Evolutionary conservation across 169 alveolate genomes (phyloP).

Genomic region (Cryptosporidium parvum): DNA sequence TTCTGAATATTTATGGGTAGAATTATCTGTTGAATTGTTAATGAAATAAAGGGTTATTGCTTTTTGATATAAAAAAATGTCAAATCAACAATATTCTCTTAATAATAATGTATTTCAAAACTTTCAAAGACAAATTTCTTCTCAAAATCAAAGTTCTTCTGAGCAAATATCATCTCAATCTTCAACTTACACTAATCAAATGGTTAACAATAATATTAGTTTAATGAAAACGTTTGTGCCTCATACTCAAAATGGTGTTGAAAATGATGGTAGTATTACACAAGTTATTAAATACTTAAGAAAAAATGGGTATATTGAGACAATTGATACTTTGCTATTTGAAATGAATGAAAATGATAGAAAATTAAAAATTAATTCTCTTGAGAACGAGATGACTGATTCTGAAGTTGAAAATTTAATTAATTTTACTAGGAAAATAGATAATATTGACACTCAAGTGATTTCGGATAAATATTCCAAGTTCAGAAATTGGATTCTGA

Average conservation of each 20-base stretch:
- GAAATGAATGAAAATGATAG: conserved; percentile 16
- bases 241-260: conserved; percentile 39
- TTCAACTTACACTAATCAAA: conserved; percentile 14
- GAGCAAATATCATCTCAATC: conserved; percentile 29
- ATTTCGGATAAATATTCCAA: conserved; percentile 27
- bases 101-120: conserved; percentile 5
- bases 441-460: neutral
- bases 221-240: conserved; percentile 25
- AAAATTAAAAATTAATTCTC: neutral
- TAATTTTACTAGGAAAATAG: neutral
- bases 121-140: conserved; percentile 35
- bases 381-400: conserved; percentile 6
- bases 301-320: conserved; percentile 42
- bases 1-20: neutral
- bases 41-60: neutral
- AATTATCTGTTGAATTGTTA: neutral
- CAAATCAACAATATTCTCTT: conserved; percentile 24
- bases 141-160: conserved; percentile 16
- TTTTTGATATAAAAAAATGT: neutral
- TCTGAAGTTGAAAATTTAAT: conserved; percentile 11
- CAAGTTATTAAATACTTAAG: conserved; percentile 36
- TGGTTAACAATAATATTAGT: neutral
- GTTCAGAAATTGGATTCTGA: conserved; percentile 60
- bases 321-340: conserved; percentile 24
- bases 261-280: conserved; percentile 13